These are phyloP conservation scores for Sutorius eximius DNA, from an alignment of 1,284 basidiomycete species.

Conservation along the genomic window DNA sequence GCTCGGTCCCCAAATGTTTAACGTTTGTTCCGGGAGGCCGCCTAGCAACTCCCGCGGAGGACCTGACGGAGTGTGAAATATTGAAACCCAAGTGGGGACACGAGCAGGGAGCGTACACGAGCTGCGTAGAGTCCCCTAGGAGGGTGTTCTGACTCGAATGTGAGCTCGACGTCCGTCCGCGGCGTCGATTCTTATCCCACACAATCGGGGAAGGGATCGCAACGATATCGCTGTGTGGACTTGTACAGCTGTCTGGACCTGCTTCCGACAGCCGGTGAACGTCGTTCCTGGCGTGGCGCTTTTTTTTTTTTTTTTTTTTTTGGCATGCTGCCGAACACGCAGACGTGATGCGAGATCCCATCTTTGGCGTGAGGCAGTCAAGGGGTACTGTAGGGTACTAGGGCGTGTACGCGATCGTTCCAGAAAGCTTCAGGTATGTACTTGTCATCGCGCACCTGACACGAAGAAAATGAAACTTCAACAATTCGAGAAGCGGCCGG, in stretches of 20 bases:
- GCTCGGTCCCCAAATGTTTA: slow-evolving; percentile 9
- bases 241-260: neutral
- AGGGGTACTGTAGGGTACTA: neutral
- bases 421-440: neutral
- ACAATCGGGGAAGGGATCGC: neutral
- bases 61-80: slow-evolving; percentile 22
- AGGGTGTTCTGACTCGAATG: neutral
- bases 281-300: slow-evolving; percentile 21
- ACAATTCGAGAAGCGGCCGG: neutral
- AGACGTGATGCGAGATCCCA: slow-evolving; percentile 21
- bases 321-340: slow-evolving; percentile 16
- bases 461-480: neutral
- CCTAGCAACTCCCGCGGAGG: slow-evolving; percentile 32
- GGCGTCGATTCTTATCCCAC: neutral
- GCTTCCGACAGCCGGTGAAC: neutral
- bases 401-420: neutral
- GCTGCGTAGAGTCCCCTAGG: no score
- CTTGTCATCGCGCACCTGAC: neutral
- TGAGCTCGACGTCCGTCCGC: neutral
- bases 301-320: slow-evolving; percentile 23
- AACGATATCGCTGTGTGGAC: slow-evolving; percentile 1
- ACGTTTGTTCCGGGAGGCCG: slow-evolving; percentile 10
- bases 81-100: slow-evolving; percentile 15
- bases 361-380: slow-evolving; percentile 4
- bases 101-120: slow-evolving; percentile 5